These are phyloP conservation scores for Plasmodium coatneyi DNA, from an alignment of 169 alveolate species.

Conservation along the genomic window DNA sequence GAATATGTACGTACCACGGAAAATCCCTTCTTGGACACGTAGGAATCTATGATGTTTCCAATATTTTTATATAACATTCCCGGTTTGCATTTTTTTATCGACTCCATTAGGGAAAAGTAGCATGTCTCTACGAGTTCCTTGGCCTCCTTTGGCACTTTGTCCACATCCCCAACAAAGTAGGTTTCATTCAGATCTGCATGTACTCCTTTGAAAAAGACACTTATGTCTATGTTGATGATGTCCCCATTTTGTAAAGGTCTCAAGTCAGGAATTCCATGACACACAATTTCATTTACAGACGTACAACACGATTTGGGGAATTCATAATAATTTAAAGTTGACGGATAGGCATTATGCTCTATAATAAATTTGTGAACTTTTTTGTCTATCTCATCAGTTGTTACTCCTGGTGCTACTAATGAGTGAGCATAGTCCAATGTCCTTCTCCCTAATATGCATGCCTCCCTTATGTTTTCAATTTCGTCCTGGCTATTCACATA, in stretches of 20 bases:
- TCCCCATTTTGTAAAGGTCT: slow-evolving; percentile 96
- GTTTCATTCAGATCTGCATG: slow-evolving; percentile 98
- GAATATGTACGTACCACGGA: slow-evolving; percentile 93
- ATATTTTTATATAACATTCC: slow-evolving; percentile 97
- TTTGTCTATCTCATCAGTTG: slow-evolving; percentile 96
- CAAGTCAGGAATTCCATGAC: slow-evolving; percentile 99
- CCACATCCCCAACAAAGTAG: slow-evolving; percentile 95
- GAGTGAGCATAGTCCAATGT: slow-evolving; percentile 95
- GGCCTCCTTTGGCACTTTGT: slow-evolving; percentile 88
- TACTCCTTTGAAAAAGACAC: slow-evolving; percentile 95
- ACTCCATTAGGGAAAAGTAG: slow-evolving; percentile 92
- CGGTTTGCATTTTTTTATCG: slow-evolving; percentile 94
- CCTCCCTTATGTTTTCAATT: slow-evolving; percentile 85
- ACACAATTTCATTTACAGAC: slow-evolving; percentile 97
- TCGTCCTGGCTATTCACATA: slow-evolving; percentile 41
- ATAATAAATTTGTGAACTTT: slow-evolving; percentile 95
- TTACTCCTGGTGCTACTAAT: slow-evolving; percentile 94
- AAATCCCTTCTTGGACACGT: slow-evolving; percentile 86
- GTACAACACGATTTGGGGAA: slow-evolving; percentile 98
- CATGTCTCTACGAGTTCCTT: slow-evolving; percentile 92
- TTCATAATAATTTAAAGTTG: slow-evolving; percentile 96
- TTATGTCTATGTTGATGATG: slow-evolving; percentile 95
- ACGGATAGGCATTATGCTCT: slow-evolving; percentile 96
- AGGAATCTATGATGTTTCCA: slow-evolving; percentile 93
- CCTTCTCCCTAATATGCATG: slow-evolving; percentile 93